Base-by-base conservation (phyloP, 768 basidiomycete genomes). In the Cytidiella melzeri region DNA sequence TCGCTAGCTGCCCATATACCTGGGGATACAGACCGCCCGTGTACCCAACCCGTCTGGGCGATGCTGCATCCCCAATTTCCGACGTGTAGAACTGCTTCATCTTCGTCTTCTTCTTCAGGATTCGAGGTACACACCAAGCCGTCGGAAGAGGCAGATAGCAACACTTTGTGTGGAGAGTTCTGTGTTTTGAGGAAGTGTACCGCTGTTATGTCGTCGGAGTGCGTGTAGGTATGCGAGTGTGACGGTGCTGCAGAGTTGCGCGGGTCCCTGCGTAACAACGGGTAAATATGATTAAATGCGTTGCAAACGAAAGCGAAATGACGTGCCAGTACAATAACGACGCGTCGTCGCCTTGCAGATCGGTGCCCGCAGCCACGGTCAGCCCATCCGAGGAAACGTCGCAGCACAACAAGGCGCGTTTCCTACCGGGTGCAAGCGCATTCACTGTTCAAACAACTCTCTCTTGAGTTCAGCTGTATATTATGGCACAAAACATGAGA, bases 181-280 rank as follows among this genome's bases (percentile, higher is more conserved):
- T 10, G 5, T 2, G 41, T 4, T 34, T 52, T 43, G 58, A 70
- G 67, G 48, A 88, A 88, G 46, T 77, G 76, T 0, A 95, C 65
- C 4, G 79, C 73, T 0, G 93, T 95, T 49, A 97, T 80, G 60
- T 97, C 93, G 65, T 97, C 93, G 2, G 92, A 94, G 61, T 97
- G 93, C 0, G 91, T 92, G 2, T 87, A 89, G 3, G 79, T 70
- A 65, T 96, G 92, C n/a, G 70, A 73, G 26, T 88, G 80, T 1
- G 91, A 61, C 3, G 85, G 86, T 1, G 76, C 73, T 1, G 71
- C 73, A 9, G 91, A 81, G 47, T 81, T 79, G n/a, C 93, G 80
- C 18, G 85, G 84, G 64, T 97, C 93, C 90, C 91, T 92, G 59
- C 2, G 2, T 13, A 1, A 34, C 18, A 21, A 41, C 5, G 43